Evolutionary conservation across 441 rosid species (phyloP).

Genomic region (Manihot esculenta): DNA sequence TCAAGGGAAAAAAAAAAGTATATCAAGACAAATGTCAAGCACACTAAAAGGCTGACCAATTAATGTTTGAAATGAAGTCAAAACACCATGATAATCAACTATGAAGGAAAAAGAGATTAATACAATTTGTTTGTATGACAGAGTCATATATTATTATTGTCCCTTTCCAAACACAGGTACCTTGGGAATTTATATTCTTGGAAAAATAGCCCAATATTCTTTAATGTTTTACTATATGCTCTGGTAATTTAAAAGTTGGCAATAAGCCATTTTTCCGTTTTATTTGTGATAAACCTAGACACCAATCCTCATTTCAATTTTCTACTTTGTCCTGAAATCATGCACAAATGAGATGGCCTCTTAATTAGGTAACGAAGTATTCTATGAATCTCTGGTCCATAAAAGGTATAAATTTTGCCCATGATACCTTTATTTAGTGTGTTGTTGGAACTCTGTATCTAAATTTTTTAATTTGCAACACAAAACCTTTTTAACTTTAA

Average conservation of each 20-base stretch:
- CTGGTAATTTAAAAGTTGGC: neutral
- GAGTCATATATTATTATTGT: neutral
- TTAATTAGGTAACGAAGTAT: neutral
- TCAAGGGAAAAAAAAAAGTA: neutral
- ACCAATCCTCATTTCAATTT: neutral
- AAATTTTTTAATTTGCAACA: too few relatives aligned
- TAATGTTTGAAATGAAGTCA: neutral
- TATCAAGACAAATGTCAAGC: neutral
- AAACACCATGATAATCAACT: neutral
- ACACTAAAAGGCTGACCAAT: neutral
- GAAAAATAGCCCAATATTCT: neutral
- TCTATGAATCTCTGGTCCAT: neutral
- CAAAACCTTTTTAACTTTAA: too few relatives aligned
- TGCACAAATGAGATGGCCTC: neutral
- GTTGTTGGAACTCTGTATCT: too few relatives aligned
- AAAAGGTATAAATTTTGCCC: too few relatives aligned
- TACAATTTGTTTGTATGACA: neutral
- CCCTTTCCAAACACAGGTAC: neutral
- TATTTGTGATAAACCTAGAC: neutral
- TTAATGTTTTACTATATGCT: neutral
- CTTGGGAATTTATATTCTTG: neutral
- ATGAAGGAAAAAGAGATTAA: too few relatives aligned
- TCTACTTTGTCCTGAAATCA: neutral
- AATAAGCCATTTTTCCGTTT: neutral
- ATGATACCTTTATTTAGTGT: too few relatives aligned